Percentiles rank a stretch among this genome's conserved stretches.
Conservation (phyloP, 345 rosid species). For the Gossypium arboreum region DNA sequence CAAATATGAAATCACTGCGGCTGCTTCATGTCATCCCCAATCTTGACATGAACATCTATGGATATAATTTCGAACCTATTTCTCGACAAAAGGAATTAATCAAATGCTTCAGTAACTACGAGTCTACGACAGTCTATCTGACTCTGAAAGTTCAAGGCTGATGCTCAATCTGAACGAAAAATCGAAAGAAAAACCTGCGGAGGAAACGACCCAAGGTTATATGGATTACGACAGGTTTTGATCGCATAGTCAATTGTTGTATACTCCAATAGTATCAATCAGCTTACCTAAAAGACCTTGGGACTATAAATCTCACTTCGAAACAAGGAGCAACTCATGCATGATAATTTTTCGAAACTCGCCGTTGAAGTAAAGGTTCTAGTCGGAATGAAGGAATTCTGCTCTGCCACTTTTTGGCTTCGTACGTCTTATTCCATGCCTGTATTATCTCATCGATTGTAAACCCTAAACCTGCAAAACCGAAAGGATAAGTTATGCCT, state of each 20-base stretch:
- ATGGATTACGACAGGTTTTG: not conserved
- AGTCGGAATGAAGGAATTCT: conserved; percentile 59
- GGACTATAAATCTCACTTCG: not conserved
- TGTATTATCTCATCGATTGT: conserved; percentile 65
- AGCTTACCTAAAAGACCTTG: conserved; percentile 18
- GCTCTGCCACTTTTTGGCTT: conserved; percentile 58
- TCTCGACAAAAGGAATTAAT: not conserved
- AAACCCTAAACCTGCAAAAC: conserved; percentile 55
- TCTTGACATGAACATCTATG: not conserved
- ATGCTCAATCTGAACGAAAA: conserved; percentile 9
- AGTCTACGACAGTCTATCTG: not conserved
- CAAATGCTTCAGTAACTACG: not conserved
- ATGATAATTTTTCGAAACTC: conserved; percentile 48
- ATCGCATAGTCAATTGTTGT: not conserved
- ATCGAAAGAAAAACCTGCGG: conserved; percentile 24
- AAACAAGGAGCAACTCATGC: conserved; percentile 19
- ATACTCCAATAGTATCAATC: not conserved
- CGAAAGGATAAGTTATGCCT: conserved; percentile 2
- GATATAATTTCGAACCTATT: not conserved
- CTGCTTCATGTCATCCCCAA: not conserved
- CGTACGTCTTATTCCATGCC: conserved; percentile 75
- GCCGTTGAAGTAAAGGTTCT: conserved; percentile 59
- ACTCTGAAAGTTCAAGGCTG: conserved; percentile 7
- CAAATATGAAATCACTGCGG: conserved; percentile 2
- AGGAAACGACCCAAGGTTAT: conserved; percentile 13